Conservation (phyloP, 257 asterid species). For the Salvia hispanica region DNA sequence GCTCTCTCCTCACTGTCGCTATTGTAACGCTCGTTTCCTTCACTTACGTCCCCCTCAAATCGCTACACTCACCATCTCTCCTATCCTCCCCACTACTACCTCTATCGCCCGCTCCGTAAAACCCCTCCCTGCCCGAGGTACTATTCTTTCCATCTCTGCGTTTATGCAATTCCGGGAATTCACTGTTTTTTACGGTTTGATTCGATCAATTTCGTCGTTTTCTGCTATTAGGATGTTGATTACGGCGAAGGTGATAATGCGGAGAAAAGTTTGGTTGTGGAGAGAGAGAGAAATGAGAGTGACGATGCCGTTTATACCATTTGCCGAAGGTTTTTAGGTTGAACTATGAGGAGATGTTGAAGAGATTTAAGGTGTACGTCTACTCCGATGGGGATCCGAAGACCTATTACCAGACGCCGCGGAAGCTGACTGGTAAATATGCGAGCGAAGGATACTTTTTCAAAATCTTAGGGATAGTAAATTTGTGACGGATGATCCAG, state of each 20-base stretch:
- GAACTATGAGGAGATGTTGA: constrained; percentile 75
- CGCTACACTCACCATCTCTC: constrained; percentile 56
- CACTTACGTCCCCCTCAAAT: constrained; percentile 62
- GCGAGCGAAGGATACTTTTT: constrained; percentile 95
- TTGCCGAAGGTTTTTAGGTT: constrained; percentile 65
- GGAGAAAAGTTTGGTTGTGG: constrained; percentile 30
- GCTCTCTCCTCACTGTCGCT: constrained; percentile 76
- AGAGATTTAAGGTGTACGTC: constrained; percentile 82
- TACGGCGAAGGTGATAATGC: constrained; percentile 28
- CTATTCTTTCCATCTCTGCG: constrained; percentile 8
- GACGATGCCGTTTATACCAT: constrained; percentile 66
- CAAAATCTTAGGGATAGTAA: constrained; percentile 89
- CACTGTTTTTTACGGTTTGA: not conserved
- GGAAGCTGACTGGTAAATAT: constrained; percentile 97
- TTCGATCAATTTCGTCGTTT: not conserved
- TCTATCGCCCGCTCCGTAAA: constrained; percentile 31
- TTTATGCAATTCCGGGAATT: not conserved
- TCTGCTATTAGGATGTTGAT: constrained; percentile 26
- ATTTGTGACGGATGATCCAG: constrained; percentile 78
- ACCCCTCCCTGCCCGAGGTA: constrained; percentile 43
- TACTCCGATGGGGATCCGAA: constrained; percentile 94
- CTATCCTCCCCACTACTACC: constrained; percentile 30
- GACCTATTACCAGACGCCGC: constrained; percentile 90
- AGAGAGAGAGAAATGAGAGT: constrained; percentile 34
- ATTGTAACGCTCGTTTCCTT: constrained; percentile 67